Evolutionary conservation across 495 filamentous ascomycete species (phyloP), one percentile per base, ranked within the genome.

Genomic region (Penicillium pulvis): DNA sequence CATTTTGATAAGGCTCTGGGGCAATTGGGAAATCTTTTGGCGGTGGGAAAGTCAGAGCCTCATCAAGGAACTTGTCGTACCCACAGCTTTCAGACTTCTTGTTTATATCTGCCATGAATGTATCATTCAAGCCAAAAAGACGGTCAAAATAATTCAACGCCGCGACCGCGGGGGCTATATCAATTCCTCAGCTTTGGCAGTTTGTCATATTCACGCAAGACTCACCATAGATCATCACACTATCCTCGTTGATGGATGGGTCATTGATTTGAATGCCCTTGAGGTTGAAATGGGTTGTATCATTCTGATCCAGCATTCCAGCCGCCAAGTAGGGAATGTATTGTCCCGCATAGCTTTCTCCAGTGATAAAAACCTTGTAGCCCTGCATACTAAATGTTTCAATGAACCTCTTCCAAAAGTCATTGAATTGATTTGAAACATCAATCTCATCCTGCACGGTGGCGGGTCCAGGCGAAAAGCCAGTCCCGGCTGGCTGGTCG

Each of bases 321-420:
- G 83, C 80, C 1, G 89, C 85, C 49, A 95, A 87, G 64, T 93
- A 95, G 0, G 91, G 89, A 39, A 91, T 85, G 61, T 93, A 95
- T 55, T 79, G 78, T 6, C 91, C 91, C 20, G 87, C 90, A 65
- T 91, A 89, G 43, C 82, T 86, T 64, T 90, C 87, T 0, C 87
- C 88, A 2, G 87, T 80, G 51, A 91, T 80, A 61, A 87, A 92
- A 2, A 90, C 80, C 58, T 86, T 87, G 59, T 78, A 81, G 9
- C 77, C 74, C 17, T 89, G 80, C 65, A 90, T 70, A 24, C 67
- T 72, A 56, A 91, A 92, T 2, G 84, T 85, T 30, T 89, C 74
- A 45, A 90, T 78, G 45, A 91, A 91, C 49, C 85, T 80, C 75
- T 82, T 83, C 76, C 82, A 90, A 70, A 88, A 91, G 43, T 84